phyloP scores from a whole-genome alignment of 495 filamentous ascomycete species.

The Chaetomium cochliodes region DNA sequence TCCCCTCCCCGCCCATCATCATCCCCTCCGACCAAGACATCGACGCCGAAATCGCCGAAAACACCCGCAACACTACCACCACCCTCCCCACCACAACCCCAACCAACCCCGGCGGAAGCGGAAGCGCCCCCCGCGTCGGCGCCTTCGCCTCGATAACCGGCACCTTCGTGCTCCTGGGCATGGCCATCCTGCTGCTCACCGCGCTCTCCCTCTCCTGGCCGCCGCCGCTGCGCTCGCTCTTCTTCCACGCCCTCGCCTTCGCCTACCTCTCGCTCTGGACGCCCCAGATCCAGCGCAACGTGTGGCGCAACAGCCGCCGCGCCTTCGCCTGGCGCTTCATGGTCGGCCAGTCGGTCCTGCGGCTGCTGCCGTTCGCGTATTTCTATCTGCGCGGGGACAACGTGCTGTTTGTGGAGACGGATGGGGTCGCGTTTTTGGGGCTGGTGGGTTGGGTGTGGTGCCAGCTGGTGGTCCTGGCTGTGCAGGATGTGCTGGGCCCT shows the following conservation, averaged over 20 bases:
- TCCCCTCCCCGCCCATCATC: conserved; percentile 61
- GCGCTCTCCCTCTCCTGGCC: conserved; percentile 76
- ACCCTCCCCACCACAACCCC: conserved; percentile 34
- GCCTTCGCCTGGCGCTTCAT: conserved; percentile 87
- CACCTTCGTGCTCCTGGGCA: conserved; percentile 71
- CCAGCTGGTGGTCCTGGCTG: conserved; percentile 74
- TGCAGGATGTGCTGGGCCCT: conserved; percentile 83
- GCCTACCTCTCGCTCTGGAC: conserved; percentile 85
- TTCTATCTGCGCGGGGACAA: conserved; percentile 74
- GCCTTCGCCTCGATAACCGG: conserved; percentile 73
- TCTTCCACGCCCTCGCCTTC: conserved; percentile 65
- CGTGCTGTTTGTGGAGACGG: conserved; percentile 72
- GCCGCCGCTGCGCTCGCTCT: conserved; percentile 61
- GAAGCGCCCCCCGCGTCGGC: conserved; percentile 28
- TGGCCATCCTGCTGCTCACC: conserved; percentile 68
- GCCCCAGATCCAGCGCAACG: conserved; percentile 88
- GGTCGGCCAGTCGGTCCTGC: conserved; percentile 73
- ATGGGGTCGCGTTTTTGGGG: conserved; percentile 58
- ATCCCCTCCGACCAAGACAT: conserved; percentile 83
- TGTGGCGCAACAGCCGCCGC: conserved; percentile 85
- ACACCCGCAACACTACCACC: conserved; percentile 33
- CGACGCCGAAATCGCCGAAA: conserved; percentile 55
- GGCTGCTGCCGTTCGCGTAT: conserved; percentile 76
- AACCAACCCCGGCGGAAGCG: too few relatives aligned
- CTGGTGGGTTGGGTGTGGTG: conserved; percentile 85